Evolutionary conservation across 306 rosid species (phyloP), one percentile per base, ranked within the genome.

Genomic region (Cicer judaicum): DNA sequence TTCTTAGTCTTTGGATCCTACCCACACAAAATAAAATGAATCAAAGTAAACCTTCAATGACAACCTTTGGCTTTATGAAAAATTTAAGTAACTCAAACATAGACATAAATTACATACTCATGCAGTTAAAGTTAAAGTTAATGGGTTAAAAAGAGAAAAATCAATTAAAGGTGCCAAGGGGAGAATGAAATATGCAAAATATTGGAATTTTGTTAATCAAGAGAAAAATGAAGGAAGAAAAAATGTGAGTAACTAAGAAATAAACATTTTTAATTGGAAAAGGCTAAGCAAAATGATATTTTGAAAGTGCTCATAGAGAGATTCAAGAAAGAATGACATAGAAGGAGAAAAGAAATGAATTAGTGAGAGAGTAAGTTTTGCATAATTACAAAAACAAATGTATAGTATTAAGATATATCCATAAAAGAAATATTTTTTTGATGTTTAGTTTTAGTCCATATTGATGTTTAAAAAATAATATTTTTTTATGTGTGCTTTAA

Each of bases 1-100:
- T 93, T 85, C 12, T 96, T 97, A 63, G 87, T 93, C 76, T 88
- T 89, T 2, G 96, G 93, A 86, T 93, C 98, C 97, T 93, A 34
- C 68, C 36, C 39, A 19, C 0, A 75, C 8, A 34, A 19, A 19
- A 43, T n/a, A 73, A 19, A 13, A 4, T 55, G 56, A 6, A 24
- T 59, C 6, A 8, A 39, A 12, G 21, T 13, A 55, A 60, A 38
- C 16, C 66, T 70, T 73, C 73, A 64, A 73, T 79, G 10, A 8
- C 60, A 53, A 5, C 1, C 36, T 63, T 61, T 10, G 16, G 9
- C 53, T 46, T 54, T 52, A 61, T 47, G 10, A 44, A 14, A 48
- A 59, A 21, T 15, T 49, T 73, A 72, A 68, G 47, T n/a, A 41
- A 43, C 61, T 19, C 21, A 1, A 1, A 19, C 21, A 19, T 19